phyloP scores from a whole-genome alignment of 805 yeast species.

The Candida xyloterini region DNA sequence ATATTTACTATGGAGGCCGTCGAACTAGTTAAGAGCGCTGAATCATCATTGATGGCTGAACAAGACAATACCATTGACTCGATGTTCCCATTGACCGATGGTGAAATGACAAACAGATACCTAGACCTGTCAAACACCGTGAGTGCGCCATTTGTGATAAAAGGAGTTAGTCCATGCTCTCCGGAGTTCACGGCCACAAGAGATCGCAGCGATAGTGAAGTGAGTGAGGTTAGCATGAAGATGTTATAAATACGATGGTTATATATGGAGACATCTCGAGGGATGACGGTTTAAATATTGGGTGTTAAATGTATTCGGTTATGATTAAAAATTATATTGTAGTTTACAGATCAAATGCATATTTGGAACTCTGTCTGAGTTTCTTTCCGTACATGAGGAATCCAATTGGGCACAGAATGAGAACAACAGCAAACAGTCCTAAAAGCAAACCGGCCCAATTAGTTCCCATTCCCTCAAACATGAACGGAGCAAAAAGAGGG shows the following conservation, averaged over 20 bases:
- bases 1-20: conserved; percentile 5
- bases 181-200: conserved; percentile 25
- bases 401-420: conserved; percentile 68
- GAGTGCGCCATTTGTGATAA: conserved; percentile 63
- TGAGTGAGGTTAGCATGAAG: conserved; percentile 18
- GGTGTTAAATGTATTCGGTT: not conserved
- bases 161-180: conserved; percentile 58
- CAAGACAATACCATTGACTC: conserved; percentile 1
- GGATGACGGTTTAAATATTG: too few relatives aligned
- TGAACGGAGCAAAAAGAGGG: conserved; percentile 68
- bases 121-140: conserved; percentile 54
- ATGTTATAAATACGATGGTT: conserved; percentile 6
- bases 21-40: conserved; percentile 3
- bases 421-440: conserved; percentile 54
- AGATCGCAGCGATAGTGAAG: conserved; percentile 21
- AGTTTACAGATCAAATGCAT: conserved; percentile 39
- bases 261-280: not conserved
- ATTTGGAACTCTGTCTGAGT: conserved; percentile 57
- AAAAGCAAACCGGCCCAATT: conserved; percentile 79
- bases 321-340: not conserved
- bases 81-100: not conserved
- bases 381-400: conserved; percentile 57
- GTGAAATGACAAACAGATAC: conserved; percentile 33
- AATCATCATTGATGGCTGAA: not conserved
- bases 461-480: conserved; percentile 66